Evolutionary conservation across 352 stramenopile genomes (phyloP).

Genomic region (Phytopythium litorale): DNA sequence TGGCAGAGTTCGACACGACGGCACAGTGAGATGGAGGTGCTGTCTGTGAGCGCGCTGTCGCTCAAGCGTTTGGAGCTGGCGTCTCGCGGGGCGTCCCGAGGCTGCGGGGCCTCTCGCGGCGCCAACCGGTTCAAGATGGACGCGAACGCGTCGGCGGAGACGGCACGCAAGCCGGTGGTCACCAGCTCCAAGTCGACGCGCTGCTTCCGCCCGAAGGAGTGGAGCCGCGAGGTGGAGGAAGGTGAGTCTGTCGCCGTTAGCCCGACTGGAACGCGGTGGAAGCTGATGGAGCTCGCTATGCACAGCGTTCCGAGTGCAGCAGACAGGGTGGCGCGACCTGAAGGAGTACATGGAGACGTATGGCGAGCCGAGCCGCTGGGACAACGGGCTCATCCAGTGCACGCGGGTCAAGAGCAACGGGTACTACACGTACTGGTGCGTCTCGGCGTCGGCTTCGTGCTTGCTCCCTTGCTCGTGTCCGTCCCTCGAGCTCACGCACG

Average conservation of each 20-base stretch:
- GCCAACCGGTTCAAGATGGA: conserved; percentile 56
- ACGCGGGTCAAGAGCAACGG: conserved; percentile 79
- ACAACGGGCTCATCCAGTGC: conserved; percentile 73
- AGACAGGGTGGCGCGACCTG: conserved; percentile 67
- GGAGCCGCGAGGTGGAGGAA: conserved; percentile 64
- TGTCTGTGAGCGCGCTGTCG: conserved; percentile 30
- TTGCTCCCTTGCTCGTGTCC: not conserved
- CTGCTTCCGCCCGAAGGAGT: conserved; percentile 68
- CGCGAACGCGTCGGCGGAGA: conserved; percentile 24
- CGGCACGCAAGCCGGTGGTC: conserved; percentile 28
- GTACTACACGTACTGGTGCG: conserved; percentile 81
- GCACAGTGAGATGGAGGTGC: conserved; percentile 17
- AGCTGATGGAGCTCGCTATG: not conserved
- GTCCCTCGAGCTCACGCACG: not conserved
- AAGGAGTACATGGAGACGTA: conserved; percentile 83
- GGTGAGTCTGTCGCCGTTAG: conserved; percentile 12
- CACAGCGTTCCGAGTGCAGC: conserved; percentile 64
- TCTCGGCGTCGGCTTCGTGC: not conserved
- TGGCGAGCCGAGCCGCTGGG: conserved; percentile 64
- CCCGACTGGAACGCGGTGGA: not conserved
- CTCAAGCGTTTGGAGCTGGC: conserved; percentile 30
- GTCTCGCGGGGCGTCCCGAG: conserved; percentile 29
- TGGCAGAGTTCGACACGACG: not conserved
- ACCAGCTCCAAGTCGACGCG: conserved; percentile 50
- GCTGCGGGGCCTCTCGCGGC: conserved; percentile 10